Base-by-base conservation (phyloP, 495 filamentous ascomycete genomes). In the Aspergillus olivimuriae region DNA sequence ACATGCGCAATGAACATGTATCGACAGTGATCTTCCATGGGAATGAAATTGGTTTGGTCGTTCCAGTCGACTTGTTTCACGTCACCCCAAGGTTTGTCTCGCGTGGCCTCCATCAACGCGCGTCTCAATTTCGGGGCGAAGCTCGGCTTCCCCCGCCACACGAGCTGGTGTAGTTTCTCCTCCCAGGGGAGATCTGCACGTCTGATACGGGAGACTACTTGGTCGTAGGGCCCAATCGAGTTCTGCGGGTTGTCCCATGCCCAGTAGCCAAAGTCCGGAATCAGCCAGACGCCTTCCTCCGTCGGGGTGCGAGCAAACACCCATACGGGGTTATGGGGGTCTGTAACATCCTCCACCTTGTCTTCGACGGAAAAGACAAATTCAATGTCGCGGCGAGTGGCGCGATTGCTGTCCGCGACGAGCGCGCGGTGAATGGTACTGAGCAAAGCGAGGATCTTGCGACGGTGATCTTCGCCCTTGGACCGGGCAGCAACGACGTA, bases 201-300 rank as follows among this genome's bases (percentile, higher is more conserved):
- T 39, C 53, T 51, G 39, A 67, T 58, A 3, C 56, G 58, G 33
- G 82, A 76, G 18, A 75, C 74, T 2, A 82, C 78, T 48, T 77
- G 75, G 16, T 68, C 55, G 28, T 78, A 76, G 2, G 78, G 75
- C 2, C 76, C 76, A 30, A 86, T 70, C 42, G 75, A 69, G 35
- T 77, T 70, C 3, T 80, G 64, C 0, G 73, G 61, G n/a, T 81
- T 70, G 2, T 79, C 69, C 81, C 82, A 87, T 0, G 78, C 69
- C 82, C 82, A 90, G 65, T 80, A 86, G 50, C 80, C 76, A 58
- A 89, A 89, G 61, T 90, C 85, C 1, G 86, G 86, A 63, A 89
- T 84, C 0, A 86, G 54, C 78, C 86, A 89, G 36, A 65, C 61
- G 1, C 43, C 76, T 62, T 47, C 61, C 26, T 73, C 66, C 9